Percentiles rank a stretch among this genome's conserved stretches.
Evolutionary conservation across 192 early-diverging fungal genomes (phyloP).

Genomic region (Umbelopsis isabellina): DNA sequence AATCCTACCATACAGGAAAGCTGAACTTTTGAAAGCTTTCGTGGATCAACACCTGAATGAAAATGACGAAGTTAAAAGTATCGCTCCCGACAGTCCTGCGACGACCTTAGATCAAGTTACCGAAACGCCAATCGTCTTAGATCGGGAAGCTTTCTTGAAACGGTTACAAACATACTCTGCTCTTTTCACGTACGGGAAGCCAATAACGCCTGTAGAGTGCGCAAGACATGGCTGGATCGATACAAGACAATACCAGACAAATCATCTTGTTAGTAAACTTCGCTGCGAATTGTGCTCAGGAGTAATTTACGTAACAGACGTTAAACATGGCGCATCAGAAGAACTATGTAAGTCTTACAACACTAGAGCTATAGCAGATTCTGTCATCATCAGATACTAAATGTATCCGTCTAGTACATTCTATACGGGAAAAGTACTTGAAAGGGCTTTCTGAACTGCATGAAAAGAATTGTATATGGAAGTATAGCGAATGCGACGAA

Average conservation of each 20-base stretch:
- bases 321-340: conserved; percentile 1
- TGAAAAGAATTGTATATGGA: conserved; percentile 17
- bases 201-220: conserved; percentile 9
- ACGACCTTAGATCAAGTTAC: neutral
- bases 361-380: neutral
- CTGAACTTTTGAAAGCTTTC: neutral
- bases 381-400: neutral
- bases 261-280: conserved; percentile 9
- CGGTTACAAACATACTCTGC: conserved; percentile 13
- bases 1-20: neutral
- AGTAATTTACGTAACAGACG: neutral
- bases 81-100: neutral
- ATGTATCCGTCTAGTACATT: neutral
- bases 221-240: conserved; percentile 9
- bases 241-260: neutral
- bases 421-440: conserved; percentile 8
- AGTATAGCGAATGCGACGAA: conserved; percentile 19
- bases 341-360: neutral
- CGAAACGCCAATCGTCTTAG: conserved; percentile 2
- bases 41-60: neutral
- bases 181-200: conserved; percentile 11
- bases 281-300: conserved; percentile 8
- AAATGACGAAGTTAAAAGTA: neutral
- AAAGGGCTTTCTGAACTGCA: conserved; percentile 11
- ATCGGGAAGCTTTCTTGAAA: conserved; percentile 9